Percentiles rank a stretch among this genome's conserved stretches.
Conservation (phyloP, 2,329 filamentous ascomycete species). For the Penicillium crustosum region DNA sequence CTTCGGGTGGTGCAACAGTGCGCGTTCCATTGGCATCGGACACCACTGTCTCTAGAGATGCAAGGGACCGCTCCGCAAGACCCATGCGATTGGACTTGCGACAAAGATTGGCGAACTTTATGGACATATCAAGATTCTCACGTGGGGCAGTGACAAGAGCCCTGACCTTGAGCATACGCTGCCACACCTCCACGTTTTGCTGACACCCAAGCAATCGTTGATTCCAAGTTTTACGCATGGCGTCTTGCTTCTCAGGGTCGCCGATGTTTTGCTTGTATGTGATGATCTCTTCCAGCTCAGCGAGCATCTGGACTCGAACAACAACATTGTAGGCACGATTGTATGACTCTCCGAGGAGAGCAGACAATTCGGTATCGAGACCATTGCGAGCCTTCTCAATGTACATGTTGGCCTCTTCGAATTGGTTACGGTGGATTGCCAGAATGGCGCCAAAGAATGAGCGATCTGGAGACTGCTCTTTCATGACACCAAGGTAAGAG, state of each 20-base stretch:
- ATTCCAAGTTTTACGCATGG: conserved; percentile 94
- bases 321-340: conserved; percentile 97
- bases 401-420: conserved; percentile 82
- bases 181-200: conserved; percentile 97
- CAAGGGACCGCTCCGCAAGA: conserved; percentile 90
- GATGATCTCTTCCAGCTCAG: conserved; percentile 96
- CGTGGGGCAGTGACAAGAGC: conserved; percentile 86
- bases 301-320: conserved; percentile 97
- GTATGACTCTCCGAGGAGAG: conserved; percentile 96
- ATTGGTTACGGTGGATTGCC: conserved; percentile 91
- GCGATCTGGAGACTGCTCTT: conserved; percentile 85
- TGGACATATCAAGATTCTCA: conserved; percentile 99
- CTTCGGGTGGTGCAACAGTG: conserved; percentile 61
- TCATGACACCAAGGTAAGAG: conserved; percentile 92
- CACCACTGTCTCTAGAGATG: conserved; percentile 78
- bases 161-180: conserved; percentile 92
- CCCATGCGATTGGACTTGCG: conserved; percentile 94
- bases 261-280: conserved; percentile 85
- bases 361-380: conserved; percentile 91
- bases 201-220: conserved; percentile 92
- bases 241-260: conserved; percentile 81
- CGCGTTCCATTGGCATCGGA: conserved; percentile 44
- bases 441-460: conserved; percentile 98
- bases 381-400: conserved; percentile 91
- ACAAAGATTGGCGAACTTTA: conserved; percentile 98